Evolutionary conservation across 768 basidiomycete genomes (phyloP).

Genomic region (Exsudoporus frostii): DNA sequence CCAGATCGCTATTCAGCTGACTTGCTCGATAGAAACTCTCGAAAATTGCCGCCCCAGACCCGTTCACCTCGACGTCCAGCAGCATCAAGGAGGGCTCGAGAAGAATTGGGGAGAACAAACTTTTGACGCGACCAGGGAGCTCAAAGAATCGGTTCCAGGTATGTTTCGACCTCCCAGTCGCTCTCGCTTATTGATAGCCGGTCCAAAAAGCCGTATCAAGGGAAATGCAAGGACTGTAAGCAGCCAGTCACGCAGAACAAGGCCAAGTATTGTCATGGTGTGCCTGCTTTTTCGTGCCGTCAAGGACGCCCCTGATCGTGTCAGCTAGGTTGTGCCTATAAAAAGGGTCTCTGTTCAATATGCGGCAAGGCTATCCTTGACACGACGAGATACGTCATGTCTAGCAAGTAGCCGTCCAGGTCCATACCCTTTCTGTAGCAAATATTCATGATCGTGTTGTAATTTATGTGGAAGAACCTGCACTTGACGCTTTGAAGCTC

Average conservation of each 20-base stretch:
- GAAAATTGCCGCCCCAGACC: slow-evolving; percentile 86
- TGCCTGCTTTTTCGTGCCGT: slow-evolving; percentile 20
- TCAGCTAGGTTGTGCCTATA: slow-evolving; percentile 75
- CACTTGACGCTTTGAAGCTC: background rate
- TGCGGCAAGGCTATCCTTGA: slow-evolving; percentile 86
- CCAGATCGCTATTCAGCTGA: slow-evolving; percentile 6
- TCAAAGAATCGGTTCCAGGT: slow-evolving; percentile 80
- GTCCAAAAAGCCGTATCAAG: slow-evolving; percentile 67
- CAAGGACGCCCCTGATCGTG: slow-evolving; percentile 3
- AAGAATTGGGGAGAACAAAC: slow-evolving; percentile 84
- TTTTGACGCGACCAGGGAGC: slow-evolving; percentile 63
- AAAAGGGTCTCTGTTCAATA: slow-evolving; percentile 82
- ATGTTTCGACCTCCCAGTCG: slow-evolving; percentile 27
- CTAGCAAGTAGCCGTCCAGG: slow-evolving; percentile 54
- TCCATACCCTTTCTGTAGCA: slow-evolving; percentile 26
- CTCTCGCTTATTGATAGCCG: background rate
- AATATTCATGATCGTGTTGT: slow-evolving; percentile 11
- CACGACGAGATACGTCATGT: slow-evolving; percentile 82
- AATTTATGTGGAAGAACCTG: background rate
- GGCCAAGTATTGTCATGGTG: slow-evolving; percentile 88
- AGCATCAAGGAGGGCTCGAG: slow-evolving; percentile 79
- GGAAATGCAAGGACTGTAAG: slow-evolving; percentile 87
- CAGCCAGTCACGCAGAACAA: slow-evolving; percentile 79
- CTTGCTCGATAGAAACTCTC: slow-evolving; percentile 68
- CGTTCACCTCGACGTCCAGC: slow-evolving; percentile 68